phyloP scores from a whole-genome alignment of 108 stramenopile species.

The Bacterosira constricta region DNA sequence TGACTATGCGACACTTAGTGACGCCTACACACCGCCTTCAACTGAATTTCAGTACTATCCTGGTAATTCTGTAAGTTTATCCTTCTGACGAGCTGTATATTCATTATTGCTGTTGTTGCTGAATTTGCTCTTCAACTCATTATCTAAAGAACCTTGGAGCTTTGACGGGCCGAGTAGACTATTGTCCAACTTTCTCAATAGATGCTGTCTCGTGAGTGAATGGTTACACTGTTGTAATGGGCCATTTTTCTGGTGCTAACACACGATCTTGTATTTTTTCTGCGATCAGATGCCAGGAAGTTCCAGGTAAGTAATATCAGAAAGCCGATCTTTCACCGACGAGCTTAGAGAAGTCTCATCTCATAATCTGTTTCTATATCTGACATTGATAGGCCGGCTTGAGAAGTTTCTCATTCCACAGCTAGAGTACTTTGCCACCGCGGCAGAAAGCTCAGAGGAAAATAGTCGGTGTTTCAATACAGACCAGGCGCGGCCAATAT shows the following conservation, averaged over 20 bases:
- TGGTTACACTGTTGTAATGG: no score
- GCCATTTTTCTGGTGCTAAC: no score
- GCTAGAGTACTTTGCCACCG: background rate
- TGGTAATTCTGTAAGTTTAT: no score
- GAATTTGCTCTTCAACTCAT: no score
- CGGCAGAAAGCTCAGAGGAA: background rate
- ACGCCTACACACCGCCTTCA: background rate
- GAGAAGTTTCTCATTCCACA: background rate
- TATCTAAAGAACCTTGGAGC: background rate
- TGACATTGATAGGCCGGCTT: no score
- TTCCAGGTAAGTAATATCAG: background rate
- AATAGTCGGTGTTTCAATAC: conserved; percentile 5
- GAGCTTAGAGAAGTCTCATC: no score
- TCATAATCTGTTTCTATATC: no score
- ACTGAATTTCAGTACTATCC: background rate
- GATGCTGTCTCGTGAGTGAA: background rate
- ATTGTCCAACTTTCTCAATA: conserved; percentile 3
- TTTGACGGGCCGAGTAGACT: background rate
- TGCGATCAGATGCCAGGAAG: no score
- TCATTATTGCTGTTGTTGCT: no score
- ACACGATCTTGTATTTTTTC: no score
- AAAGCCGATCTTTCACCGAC: no score
- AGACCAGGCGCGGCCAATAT: background rate
- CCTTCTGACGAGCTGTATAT: no score
- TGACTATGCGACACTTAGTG: background rate